These are phyloP conservation scores for Saitozyma podzolica DNA, from an alignment of 768 basidiomycete genomes.

Conservation along the genomic window DNA sequence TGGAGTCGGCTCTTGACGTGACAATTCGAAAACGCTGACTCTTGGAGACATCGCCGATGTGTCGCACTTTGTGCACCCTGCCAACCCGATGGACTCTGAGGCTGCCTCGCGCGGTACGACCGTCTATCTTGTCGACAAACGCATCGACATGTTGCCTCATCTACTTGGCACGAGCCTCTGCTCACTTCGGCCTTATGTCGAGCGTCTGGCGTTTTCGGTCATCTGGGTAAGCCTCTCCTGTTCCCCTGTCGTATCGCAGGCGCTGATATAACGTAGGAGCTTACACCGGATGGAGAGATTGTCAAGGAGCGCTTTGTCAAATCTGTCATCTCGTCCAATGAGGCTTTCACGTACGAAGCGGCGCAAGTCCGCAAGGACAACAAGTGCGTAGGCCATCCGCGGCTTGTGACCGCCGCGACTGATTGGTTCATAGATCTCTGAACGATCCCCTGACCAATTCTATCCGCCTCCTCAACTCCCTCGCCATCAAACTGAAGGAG, in stretches of 20 bases:
- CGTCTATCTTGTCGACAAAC: constrained; percentile 96
- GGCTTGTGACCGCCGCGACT: background rate
- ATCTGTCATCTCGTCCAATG: constrained; percentile 94
- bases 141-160: constrained; percentile 95
- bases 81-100: constrained; percentile 94
- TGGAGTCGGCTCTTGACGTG: constrained; percentile 37
- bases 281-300: constrained; percentile 83
- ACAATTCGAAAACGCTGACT: background rate
- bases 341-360: constrained; percentile 94
- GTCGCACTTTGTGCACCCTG: constrained; percentile 88
- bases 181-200: constrained; percentile 86
- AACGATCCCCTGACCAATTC: constrained; percentile 79
- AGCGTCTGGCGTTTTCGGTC: constrained; percentile 89
- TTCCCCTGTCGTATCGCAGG: background rate
- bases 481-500: constrained; percentile 81
- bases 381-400: constrained; percentile 59
- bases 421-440: constrained; percentile 58
- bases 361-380: constrained; percentile 94
- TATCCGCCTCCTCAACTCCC: constrained; percentile 81
- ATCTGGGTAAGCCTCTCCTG: constrained; percentile 71
- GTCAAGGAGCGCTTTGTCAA: constrained; percentile 88
- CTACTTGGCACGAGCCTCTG: constrained; percentile 94
- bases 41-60: constrained; percentile 92
- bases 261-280: constrained; percentile 62
- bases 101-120: constrained; percentile 95